Conservation (phyloP, 2,329 filamentous ascomycete species). For the Aspergillus sp. region DNA sequence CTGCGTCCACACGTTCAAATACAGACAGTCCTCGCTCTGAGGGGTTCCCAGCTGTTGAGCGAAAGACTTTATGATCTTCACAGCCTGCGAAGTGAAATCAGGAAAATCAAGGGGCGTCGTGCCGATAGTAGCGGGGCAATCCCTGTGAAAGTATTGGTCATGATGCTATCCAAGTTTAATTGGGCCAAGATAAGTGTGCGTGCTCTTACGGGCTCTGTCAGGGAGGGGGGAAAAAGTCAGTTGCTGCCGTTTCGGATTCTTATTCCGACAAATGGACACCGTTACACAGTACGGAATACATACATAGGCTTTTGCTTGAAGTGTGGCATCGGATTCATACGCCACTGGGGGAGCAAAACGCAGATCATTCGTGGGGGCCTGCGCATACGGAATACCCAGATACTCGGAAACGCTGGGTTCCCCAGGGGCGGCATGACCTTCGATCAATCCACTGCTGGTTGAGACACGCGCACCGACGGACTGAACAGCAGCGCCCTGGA, state of each 20-base stretch:
- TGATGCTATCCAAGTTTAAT: background rate
- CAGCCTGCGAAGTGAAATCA: constrained; percentile 20
- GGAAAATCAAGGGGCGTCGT: constrained; percentile 20
- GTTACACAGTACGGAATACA: background rate
- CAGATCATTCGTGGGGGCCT: constrained; percentile 24
- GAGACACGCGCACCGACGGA: constrained; percentile 10
- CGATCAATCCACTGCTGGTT: constrained; percentile 25
- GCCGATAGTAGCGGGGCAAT: constrained; percentile 23
- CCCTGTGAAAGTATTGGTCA: constrained; percentile 12
- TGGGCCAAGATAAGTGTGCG: background rate
- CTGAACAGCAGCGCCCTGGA: background rate
- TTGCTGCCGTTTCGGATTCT: background rate
- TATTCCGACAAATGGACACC: background rate
- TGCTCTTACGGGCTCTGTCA: constrained; percentile 16
- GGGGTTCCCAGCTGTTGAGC: constrained; percentile 20
- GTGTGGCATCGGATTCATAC: constrained; percentile 11
- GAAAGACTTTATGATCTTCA: constrained; percentile 21
- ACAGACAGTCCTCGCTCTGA: constrained; percentile 38
- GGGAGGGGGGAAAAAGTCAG: background rate
- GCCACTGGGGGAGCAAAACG: constrained; percentile 27
- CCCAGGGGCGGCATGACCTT: constrained; percentile 19
- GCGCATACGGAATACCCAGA: constrained; percentile 30
- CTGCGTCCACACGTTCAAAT: constrained; percentile 35
- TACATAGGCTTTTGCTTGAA: constrained; percentile 16
- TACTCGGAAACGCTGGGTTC: constrained; percentile 23